Conservation (phyloP, 805 yeast species). For the Saccharomycopsis sp. region DNA sequence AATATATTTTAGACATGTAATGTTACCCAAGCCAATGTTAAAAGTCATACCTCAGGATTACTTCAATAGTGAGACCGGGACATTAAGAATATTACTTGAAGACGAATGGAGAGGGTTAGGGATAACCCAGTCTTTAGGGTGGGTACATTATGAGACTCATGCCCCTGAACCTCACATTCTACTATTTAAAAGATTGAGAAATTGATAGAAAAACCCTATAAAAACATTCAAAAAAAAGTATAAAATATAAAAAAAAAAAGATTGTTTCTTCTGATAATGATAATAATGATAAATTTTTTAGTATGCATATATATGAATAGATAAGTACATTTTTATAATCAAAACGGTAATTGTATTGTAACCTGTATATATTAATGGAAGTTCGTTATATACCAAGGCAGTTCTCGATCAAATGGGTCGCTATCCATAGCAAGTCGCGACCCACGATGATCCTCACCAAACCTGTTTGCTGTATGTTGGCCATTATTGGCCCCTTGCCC, state of each 20-base stretch:
- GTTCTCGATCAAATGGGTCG: no score
- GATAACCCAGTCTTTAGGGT: conserved; percentile 92
- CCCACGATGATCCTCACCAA: not conserved
- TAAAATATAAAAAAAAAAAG: no score
- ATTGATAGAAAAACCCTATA: conserved; percentile 2
- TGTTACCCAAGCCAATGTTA: conserved; percentile 92
- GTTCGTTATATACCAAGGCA: no score
- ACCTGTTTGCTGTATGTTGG: not conserved
- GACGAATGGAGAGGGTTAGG: conserved; percentile 99
- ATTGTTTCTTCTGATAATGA: no score
- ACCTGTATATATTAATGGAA: no score
- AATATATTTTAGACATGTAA: conserved; percentile 61
- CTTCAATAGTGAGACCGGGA: conserved; percentile 89
- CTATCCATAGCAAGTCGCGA: no score
- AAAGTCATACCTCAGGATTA: conserved; percentile 92
- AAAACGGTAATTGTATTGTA: no score
- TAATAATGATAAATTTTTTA: no score
- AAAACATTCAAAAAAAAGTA: no score
- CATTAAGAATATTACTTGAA: conserved; percentile 80
- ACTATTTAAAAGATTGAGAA: conserved; percentile 47
- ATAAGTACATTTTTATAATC: no score
- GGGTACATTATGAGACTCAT: conserved; percentile 98
- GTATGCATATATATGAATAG: no score
- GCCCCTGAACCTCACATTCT: conserved; percentile 98
- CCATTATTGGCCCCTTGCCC: not conserved